Conservation (phyloP, 441 rosid genomes). For the Syzygium syzygioides region DNA sequence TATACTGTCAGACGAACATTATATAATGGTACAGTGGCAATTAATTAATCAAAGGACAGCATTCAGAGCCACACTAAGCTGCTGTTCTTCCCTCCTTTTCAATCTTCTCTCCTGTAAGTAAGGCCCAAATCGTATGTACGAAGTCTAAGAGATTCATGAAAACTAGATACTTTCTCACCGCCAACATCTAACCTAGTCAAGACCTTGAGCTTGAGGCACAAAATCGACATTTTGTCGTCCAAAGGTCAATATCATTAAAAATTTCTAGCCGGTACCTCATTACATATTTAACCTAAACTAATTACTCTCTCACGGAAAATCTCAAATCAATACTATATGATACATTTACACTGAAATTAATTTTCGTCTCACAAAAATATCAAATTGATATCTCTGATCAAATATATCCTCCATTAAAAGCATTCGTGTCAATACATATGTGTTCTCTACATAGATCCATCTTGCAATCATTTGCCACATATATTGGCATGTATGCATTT, state of each 20-base stretch:
- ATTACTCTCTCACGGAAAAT: neutral
- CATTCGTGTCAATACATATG: neutral
- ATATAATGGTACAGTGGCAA: neutral
- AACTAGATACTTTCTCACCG: neutral
- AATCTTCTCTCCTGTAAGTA: neutral
- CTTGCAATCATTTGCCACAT: neutral
- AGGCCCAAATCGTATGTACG: neutral
- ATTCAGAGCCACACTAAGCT: neutral
- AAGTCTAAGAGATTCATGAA: neutral
- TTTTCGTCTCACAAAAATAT: neutral
- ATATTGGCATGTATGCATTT: neutral
- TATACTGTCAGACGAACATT: neutral
- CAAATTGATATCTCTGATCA: rapidly evolving
- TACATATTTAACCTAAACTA: neutral
- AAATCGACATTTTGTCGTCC: rapidly evolving
- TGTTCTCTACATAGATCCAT: neutral
- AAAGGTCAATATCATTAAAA: neutral
- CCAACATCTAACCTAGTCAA: neutral
- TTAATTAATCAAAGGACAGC: neutral
- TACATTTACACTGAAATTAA: neutral
- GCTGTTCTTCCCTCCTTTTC: neutral
- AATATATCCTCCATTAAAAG: rapidly evolving
- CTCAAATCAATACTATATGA: neutral
- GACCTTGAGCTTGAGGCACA: neutral
- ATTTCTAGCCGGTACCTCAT: rapidly evolving